Evolutionary conservation across 305 asterid species (phyloP).

Genomic region (Petunia hybrid): DNA sequence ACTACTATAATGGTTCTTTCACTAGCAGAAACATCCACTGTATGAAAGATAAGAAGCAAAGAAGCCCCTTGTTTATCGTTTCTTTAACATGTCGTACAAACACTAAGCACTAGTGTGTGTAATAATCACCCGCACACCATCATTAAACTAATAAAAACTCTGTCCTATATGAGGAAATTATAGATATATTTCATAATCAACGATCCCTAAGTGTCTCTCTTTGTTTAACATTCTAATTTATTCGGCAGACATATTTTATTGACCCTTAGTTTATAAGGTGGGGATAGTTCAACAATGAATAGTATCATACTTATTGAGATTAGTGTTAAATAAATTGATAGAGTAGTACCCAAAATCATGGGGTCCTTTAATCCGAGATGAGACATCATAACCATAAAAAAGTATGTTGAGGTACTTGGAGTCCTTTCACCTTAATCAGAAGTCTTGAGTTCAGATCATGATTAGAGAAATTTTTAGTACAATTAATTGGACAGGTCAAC

Average conservation of each 20-base stretch:
- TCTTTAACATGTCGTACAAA: constrained; percentile 27
- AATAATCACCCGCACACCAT: constrained; percentile 11
- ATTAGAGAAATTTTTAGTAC: too few species aligned
- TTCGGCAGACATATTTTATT: not conserved
- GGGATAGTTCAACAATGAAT: not conserved
- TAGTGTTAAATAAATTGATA: not conserved
- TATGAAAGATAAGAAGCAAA: constrained; percentile 33
- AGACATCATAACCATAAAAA: too few species aligned
- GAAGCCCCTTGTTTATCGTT: constrained; percentile 26
- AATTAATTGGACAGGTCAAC: too few species aligned
- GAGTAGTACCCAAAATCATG: constrained; percentile 7
- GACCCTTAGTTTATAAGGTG: not conserved
- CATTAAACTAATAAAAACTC: not conserved
- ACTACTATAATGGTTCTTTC: constrained; percentile 22
- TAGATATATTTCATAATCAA: not conserved
- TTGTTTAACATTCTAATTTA: too few species aligned
- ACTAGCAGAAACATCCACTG: constrained; percentile 27
- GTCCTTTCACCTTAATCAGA: too few species aligned
- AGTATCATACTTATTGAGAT: constrained; percentile 12
- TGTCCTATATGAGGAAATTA: not conserved
- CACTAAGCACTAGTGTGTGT: constrained; percentile 15
- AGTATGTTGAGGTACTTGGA: too few species aligned
- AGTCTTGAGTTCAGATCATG: too few species aligned
- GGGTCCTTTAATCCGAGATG: constrained; percentile 1
- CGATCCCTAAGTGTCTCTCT: not conserved